Evolutionary conservation across 768 basidiomycete genomes (phyloP).

Genomic region (Porpolomopsis calyptriformis): DNA sequence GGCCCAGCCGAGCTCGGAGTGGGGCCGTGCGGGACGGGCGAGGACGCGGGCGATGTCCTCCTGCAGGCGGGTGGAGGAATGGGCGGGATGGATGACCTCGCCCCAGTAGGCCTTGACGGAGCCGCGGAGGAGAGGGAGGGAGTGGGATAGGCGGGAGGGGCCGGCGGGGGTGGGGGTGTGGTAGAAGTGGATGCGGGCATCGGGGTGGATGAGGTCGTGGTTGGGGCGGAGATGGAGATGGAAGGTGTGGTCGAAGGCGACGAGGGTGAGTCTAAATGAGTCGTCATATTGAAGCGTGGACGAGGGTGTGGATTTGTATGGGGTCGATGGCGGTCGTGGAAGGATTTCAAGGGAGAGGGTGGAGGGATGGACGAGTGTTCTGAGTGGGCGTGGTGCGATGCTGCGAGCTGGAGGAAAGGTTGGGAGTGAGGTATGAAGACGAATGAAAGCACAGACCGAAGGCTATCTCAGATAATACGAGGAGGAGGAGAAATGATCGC

Average conservation of each 20-base stretch:
- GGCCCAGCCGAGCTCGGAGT: conserved; percentile 61
- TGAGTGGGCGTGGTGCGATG: conserved; percentile 36
- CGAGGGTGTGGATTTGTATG: conserved; percentile 14
- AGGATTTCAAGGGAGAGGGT: conserved; percentile 47
- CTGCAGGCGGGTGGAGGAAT: conserved; percentile 44
- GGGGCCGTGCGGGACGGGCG: conserved; percentile 27
- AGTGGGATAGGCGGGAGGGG: conserved; percentile 36
- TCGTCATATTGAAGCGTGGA: conserved; percentile 55
- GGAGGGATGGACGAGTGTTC: conserved; percentile 38
- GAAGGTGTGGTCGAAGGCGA: conserved; percentile 55
- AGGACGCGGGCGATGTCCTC: conserved; percentile 52
- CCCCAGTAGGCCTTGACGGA: conserved; percentile 63
- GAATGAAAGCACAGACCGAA: background rate
- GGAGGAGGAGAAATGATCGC: background rate
- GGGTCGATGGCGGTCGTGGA: conserved; percentile 28
- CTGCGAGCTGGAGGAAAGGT: conserved; percentile 34
- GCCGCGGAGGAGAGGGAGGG: conserved; percentile 52
- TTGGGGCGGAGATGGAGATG: conserved; percentile 71
- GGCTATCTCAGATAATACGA: background rate
- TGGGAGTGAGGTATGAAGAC: background rate
- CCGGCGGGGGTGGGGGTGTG: conserved; percentile 38
- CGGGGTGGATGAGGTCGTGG: conserved; percentile 66
- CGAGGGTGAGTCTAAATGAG: conserved; percentile 57
- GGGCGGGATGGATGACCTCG: conserved; percentile 54
- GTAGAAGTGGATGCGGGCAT: conserved; percentile 63